These are phyloP conservation scores for Arthrobotrys iridis DNA, from an alignment of 2,329 filamentous ascomycete species.

Conservation along the genomic window DNA sequence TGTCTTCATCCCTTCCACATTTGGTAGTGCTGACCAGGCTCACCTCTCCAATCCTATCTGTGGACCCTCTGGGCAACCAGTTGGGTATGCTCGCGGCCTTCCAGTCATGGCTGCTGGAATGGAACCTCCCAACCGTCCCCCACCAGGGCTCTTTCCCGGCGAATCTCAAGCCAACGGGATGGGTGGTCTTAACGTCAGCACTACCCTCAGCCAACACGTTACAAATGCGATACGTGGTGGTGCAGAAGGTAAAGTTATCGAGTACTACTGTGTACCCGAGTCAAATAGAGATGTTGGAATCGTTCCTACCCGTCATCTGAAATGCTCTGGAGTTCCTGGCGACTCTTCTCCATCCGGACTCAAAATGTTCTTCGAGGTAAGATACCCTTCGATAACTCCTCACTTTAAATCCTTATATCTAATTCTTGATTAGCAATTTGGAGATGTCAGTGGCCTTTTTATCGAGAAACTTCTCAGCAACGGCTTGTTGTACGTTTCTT, in stretches of 20 bases:
- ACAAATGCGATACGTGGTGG: conserved; percentile 2
- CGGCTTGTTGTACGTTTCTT: conserved; percentile 21
- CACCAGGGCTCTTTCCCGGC: not conserved
- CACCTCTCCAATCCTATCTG: not conserved
- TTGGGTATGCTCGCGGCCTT: not conserved
- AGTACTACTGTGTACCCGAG: conserved; percentile 38
- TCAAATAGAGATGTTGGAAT: not conserved
- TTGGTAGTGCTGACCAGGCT: not conserved
- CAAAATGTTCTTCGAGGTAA: conserved; percentile 36
- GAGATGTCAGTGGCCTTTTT: conserved; percentile 27
- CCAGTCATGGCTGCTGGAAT: not conserved
- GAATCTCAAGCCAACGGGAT: not conserved
- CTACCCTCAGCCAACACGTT: not conserved
- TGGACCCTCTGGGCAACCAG: not conserved
- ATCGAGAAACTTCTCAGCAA: conserved; percentile 19
- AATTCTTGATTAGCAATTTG: conserved; percentile 24
- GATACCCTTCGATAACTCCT: not conserved
- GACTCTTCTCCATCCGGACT: not conserved
- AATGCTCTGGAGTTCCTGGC: conserved; percentile 3
- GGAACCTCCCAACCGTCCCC: not conserved
- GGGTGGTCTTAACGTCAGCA: not conserved
- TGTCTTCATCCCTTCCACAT: conserved; percentile 10
- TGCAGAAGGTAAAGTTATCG: not conserved
- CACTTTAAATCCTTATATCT: not conserved
- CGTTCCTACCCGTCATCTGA: conserved; percentile 30